Base-by-base conservation (phyloP, 257 asterid species). In the Jacaranda copaia region DNA sequence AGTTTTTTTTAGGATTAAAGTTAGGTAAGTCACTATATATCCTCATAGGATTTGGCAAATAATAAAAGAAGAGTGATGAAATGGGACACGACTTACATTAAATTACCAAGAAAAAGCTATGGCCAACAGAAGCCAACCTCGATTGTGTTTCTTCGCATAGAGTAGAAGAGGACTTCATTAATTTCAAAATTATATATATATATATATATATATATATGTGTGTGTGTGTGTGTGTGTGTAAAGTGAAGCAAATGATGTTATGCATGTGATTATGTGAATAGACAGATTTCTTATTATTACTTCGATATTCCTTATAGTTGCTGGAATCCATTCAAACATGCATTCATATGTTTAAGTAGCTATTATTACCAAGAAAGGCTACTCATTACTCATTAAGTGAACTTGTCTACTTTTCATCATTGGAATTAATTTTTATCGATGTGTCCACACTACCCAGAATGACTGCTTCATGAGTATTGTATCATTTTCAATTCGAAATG, bases 201-300 rank as follows among this genome's bases (percentile, higher is more conserved):
- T n/a, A n/a, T n/a, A n/a, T 25, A 25, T 25, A 25, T 25, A 25
- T 25, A 25, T 25, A n/a, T n/a, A n/a, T n/a, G n/a, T n/a, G n/a
- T n/a, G n/a, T n/a, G n/a, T n/a, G n/a, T n/a, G n/a, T n/a, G n/a
- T n/a, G n/a, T n/a, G n/a, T n/a, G 32, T 25, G 2, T 25, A 25
- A 25, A 25, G 32, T 25, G 51, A 70, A 51, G 32, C 25, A 69
- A 68, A 51, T 69, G 51, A 52, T 15, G 2, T 64, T 42, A 40
- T 35, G 10, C 75, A 70, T n/a, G 63, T 70, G 53, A 9, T 25
- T 25, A 48, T 48, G 13, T 42, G 61, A 69, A 6, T 35, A 3
- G n/a, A 49, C 52, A 70, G 11, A 36, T 36, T 70, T 52, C 18
- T 51, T 48, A 52, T 52, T 15, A 70, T 65, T 36, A 55, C 42